Base-by-base conservation (phyloP, 2,329 filamentous ascomycete species). In the Beauveria pseudobassiana region DNA sequence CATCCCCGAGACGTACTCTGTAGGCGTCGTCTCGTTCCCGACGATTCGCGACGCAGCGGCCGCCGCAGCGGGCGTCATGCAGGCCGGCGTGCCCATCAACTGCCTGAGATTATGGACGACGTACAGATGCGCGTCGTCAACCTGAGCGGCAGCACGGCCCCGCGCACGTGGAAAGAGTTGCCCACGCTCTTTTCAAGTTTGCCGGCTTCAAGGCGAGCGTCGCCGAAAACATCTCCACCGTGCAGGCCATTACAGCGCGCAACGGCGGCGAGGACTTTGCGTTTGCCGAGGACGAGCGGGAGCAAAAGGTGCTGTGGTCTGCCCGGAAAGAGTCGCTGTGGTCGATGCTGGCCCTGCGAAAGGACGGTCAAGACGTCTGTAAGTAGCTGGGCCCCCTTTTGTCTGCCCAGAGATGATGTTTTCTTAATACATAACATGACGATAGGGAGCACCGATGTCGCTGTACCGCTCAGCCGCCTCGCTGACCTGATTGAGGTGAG, bases 141-240 rank as follows among this genome's bases (percentile, higher is more conserved):
- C 74, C 79, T 86, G 59, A 84, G 87, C 12, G 87, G 88, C 1
- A 84, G 85, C 4, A 91, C 88, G 0, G 82, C 84, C 8, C 87
- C 86, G 18, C 77, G 82, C 6, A 82, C 84, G 49, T 93, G 90
- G 90, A 82, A 87, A 67, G 90, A 93, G 73, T 75, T 82, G 60
- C 89, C 90, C 0, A 93, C 90, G 1, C 80, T 93, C 14, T 93
- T 93, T 91, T 93, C 82, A 93, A 92, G 75, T 91, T 96, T 71
- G 87, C 89, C 1, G 92, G 92, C 20, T 92, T 90, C 1, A 87
- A 86, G 65, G 83, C 83, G 26, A 84, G 88, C n/a, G 90, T 96
- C 4, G 82, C 84, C 64, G 91, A 96, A 68, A 91, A 93, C 68
- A 87, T 95, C 55, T 74, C 77, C 10, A 77, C 85, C 56, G 91